A percentile compares a stretch with the other conserved stretches of the same genome.
Evolutionary conservation across 2,329 filamentous ascomycete species (phyloP).

Genomic region (Sporothrix sp.): DNA sequence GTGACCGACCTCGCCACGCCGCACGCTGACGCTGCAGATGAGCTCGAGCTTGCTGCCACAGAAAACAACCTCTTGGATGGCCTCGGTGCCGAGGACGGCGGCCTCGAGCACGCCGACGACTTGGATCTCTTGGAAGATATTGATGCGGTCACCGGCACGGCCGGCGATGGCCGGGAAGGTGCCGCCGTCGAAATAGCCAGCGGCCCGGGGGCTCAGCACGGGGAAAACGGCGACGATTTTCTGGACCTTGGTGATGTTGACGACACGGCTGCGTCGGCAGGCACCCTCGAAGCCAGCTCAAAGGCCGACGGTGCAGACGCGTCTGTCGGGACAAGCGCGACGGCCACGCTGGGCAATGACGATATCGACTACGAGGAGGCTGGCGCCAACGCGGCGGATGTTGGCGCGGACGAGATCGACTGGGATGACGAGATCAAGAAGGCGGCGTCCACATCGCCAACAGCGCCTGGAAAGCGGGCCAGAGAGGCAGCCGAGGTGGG

Average conservation of each 20-base stretch:
- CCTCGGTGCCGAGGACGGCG: neutral
- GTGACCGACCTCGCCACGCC: neutral
- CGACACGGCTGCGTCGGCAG: neutral
- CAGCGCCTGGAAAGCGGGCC: conserved; percentile 24
- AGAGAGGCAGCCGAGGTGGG: conserved; percentile 20
- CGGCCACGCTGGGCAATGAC: conserved; percentile 27
- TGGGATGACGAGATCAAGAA: conserved; percentile 30
- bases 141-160: neutral
- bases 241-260: conserved; percentile 15
- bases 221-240: conserved; percentile 12
- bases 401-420: conserved; percentile 25
- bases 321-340: conserved; percentile 20
- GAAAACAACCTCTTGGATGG: conserved; percentile 1
- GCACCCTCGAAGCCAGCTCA: neutral
- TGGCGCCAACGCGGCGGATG: conserved; percentile 5
- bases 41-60: conserved; percentile 1
- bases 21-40: neutral
- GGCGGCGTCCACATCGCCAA: conserved; percentile 20
- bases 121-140: conserved; percentile 12
- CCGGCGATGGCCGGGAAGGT: conserved; percentile 9
- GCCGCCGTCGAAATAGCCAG: neutral
- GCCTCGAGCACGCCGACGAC: conserved; percentile 3
- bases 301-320: neutral
- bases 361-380: conserved; percentile 27
- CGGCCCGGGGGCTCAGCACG: neutral